Evolutionary conservation across 1,284 basidiomycete species (phyloP), one percentile per base, ranked within the genome.

Genomic region (Ceratobasidium sp.): DNA sequence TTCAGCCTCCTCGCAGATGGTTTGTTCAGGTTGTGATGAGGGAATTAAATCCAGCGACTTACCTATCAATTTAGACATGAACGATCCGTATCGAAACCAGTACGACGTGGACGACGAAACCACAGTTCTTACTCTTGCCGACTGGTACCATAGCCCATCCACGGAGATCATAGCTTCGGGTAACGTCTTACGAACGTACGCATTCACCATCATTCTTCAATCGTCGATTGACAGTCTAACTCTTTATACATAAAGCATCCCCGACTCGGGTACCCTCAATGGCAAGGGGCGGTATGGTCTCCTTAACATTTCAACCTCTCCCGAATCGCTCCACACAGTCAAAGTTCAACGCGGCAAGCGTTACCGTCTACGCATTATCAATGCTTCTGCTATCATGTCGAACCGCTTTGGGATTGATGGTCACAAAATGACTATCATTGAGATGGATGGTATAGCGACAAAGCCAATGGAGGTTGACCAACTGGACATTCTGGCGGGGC

Each of bases 331-430:
- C 28, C 66, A 76, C 73, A 76, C 73, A 15, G 61, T 76, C 73
- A 76, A 76, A 49, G 73, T 90, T 80, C 84, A 86, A 79, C 83
- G 87, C 0, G 89, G 89, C 56, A 88, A 88, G 83, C 89, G 86
- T 39, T 91, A 91, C 84, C 85, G 88, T 46, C 83, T 91, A 69
- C 86, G 92, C n/a, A 80, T 76, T 46, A 63, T 79, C 63, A 77
- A 84, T 81, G 78, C 76, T 20, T 77, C 83, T 63, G 78, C 78
- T 13, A 66, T 84, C 20, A 79, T 75, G 20, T 60, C 64, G 61
- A 80, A 68, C 77, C 82, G 69, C 6, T 86, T 87, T 82, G 81
- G 83, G 26, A 85, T 87, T 71, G 84, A 86, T 63, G 82, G 82
- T 9, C 86, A 87, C 81, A 84, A 82, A 67, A 77, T 86, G 81